These are phyloP conservation scores for Candida pseudoglaebosa DNA, from an alignment of 805 yeast species.

Conservation along the genomic window DNA sequence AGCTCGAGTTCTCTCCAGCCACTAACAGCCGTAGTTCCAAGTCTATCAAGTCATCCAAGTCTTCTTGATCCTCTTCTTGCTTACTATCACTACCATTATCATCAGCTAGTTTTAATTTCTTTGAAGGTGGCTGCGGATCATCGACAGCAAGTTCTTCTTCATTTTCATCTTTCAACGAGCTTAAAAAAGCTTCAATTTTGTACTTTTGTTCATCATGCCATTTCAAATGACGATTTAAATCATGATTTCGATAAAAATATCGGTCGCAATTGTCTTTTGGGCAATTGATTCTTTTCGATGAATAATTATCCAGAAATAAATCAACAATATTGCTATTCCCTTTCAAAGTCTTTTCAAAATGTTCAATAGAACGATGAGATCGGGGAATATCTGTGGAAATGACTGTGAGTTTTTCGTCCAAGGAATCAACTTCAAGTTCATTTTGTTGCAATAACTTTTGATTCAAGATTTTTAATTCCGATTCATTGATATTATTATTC, in stretches of 20 bases:
- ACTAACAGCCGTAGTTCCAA: conserved; percentile 17
- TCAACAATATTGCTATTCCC: conserved; percentile 28
- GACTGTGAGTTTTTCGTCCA: conserved; percentile 7
- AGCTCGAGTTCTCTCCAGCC: conserved; percentile 13
- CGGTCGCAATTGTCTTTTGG: conserved; percentile 50
- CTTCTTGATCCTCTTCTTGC: conserved; percentile 12
- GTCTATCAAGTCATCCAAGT: conserved; percentile 22
- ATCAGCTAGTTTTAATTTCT: conserved; percentile 5
- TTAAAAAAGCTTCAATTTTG: conserved; percentile 27
- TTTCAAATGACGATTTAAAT: conserved; percentile 44
- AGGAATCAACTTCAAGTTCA: conserved; percentile 11
- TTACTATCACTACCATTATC: conserved; percentile 2
- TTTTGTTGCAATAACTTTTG: conserved; percentile 4
- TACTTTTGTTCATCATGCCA: conserved; percentile 46
- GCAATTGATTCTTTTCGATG: conserved; percentile 38
- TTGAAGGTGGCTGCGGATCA: conserved; percentile 6
- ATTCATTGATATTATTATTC: conserved; percentile 10
- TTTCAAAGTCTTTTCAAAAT: conserved; percentile 13
- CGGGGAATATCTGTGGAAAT: conserved; percentile 10
- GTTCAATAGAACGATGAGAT: conserved; percentile 16
- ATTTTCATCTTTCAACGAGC: conserved; percentile 17
- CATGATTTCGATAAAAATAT: conserved; percentile 47
- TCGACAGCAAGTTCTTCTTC: neutral
- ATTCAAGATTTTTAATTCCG: neutral
- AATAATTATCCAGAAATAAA: conserved; percentile 34